Evolutionary conservation across 2,329 filamentous ascomycete species (phyloP).

Genomic region (Pyricularia sp.): DNA sequence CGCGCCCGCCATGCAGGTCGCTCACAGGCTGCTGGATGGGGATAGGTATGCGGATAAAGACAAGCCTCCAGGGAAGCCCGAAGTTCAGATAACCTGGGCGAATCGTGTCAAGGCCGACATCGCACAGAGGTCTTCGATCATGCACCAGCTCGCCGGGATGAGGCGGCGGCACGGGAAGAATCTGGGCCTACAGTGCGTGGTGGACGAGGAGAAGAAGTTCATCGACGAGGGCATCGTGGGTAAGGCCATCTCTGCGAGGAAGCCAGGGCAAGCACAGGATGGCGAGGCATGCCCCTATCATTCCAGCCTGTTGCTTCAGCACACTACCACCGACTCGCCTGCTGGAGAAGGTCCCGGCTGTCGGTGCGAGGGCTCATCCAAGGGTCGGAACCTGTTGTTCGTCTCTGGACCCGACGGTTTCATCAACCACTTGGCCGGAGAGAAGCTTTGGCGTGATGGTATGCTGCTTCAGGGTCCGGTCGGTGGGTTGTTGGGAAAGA

Average conservation of each 20-base stretch:
- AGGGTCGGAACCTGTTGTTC: conserved; percentile 54
- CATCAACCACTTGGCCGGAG: conserved; percentile 64
- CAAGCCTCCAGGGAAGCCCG: conserved; percentile 16
- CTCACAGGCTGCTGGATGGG: conserved; percentile 42
- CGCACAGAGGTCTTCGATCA: conserved; percentile 36
- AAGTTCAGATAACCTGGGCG: conserved; percentile 72
- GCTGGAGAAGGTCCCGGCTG: conserved; percentile 15
- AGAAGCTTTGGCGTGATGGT: conserved; percentile 63
- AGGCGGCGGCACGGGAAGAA: conserved; percentile 41
- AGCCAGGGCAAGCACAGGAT: not conserved
- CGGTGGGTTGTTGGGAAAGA: conserved; percentile 49
- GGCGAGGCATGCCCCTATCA: conserved; percentile 12
- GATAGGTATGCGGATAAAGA: conserved; percentile 14
- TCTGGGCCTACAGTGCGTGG: conserved; percentile 58
- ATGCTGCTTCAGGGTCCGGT: conserved; percentile 63
- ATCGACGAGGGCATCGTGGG: conserved; percentile 33
- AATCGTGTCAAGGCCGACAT: conserved; percentile 56
- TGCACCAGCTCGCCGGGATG: conserved; percentile 49
- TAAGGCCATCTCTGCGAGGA: conserved; percentile 9
- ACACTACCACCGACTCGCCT: conserved; percentile 7
- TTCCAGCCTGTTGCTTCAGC: conserved; percentile 14
- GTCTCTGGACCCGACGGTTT: conserved; percentile 90
- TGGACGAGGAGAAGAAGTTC: conserved; percentile 64
- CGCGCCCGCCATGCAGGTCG: conserved; percentile 75
- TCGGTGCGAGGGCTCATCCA: conserved; percentile 11